Conservation (phyloP, 352 stramenopile species). For the Phytophthora foliorum region DNA sequence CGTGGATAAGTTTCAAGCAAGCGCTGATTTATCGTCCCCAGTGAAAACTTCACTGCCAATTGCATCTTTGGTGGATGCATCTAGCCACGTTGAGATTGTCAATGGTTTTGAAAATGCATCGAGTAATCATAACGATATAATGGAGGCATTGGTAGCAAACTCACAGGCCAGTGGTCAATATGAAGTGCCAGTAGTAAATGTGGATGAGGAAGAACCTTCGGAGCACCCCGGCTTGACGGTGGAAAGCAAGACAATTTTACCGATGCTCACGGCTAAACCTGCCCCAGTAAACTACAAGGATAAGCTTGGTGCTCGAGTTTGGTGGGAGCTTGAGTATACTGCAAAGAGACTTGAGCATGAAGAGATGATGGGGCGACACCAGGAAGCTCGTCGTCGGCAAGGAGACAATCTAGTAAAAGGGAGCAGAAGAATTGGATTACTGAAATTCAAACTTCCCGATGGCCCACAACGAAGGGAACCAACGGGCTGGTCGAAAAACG, state of each 20-base stretch:
- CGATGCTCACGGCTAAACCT: slow-evolving; percentile 4
- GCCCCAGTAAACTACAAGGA: slow-evolving; percentile 34
- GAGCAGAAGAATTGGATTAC: not conserved
- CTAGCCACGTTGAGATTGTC: not conserved
- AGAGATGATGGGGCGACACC: slow-evolving; percentile 19
- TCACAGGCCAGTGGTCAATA: not conserved
- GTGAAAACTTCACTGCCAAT: no score
- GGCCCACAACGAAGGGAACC: not conserved
- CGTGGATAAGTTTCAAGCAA: not conserved
- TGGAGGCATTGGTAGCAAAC: not conserved
- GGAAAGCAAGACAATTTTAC: not conserved
- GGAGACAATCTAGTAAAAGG: not conserved
- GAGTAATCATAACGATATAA: not conserved
- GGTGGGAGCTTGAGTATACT: slow-evolving; percentile 76
- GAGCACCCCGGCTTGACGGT: not conserved
- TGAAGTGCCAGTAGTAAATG: not conserved
- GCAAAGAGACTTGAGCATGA: slow-evolving; percentile 44
- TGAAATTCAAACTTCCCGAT: not conserved
- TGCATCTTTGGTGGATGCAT: not conserved
- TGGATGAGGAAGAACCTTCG: slow-evolving; percentile 3
- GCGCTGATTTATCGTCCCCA: not conserved
- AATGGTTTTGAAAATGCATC: not conserved
- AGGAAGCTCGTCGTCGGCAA: slow-evolving; percentile 5
- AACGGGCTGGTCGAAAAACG: slow-evolving; percentile 12
- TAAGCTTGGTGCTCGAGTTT: slow-evolving; percentile 69